These are phyloP conservation scores for Trametes coccinea DNA, from an alignment of 768 basidiomycete species.

Conservation along the genomic window DNA sequence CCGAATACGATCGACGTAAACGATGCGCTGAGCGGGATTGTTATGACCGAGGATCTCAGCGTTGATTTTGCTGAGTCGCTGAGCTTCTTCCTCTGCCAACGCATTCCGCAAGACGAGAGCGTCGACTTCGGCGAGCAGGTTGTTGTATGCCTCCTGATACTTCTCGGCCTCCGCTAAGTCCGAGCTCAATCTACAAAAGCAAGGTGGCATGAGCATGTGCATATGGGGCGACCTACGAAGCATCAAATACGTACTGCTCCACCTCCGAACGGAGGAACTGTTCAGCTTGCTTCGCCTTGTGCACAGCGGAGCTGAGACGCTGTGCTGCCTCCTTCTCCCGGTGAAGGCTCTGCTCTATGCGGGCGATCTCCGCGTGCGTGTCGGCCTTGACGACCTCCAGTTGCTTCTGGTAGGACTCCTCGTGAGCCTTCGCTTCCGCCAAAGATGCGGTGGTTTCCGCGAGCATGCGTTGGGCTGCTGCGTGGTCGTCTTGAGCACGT, in stretches of 20 bases:
- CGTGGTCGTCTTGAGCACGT: slow-evolving; percentile 24
- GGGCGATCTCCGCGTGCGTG: slow-evolving; percentile 34
- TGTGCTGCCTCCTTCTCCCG: slow-evolving; percentile 42
- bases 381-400: slow-evolving; percentile 31
- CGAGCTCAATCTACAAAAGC: slow-evolving; percentile 37
- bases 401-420: slow-evolving; percentile 32
- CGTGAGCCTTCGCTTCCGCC: slow-evolving; percentile 21
- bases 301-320: slow-evolving; percentile 49
- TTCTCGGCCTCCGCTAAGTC: slow-evolving; percentile 62
- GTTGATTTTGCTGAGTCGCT: slow-evolving; percentile 76
- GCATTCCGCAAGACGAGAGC: slow-evolving; percentile 68
- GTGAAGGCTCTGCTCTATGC: slow-evolving; percentile 29
- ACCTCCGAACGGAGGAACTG: slow-evolving; percentile 68
- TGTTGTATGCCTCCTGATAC: slow-evolving; percentile 72
- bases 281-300: slow-evolving; percentile 64
- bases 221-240: not conserved
- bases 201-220: not conserved
- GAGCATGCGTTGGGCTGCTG: slow-evolving; percentile 24
- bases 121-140: slow-evolving; percentile 62
- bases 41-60: slow-evolving; percentile 83
- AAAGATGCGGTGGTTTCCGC: slow-evolving; percentile 25
- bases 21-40: slow-evolving; percentile 83
- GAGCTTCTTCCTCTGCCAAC: slow-evolving; percentile 78
- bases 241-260: slow-evolving; percentile 51
- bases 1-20: slow-evolving; percentile 84